phyloP scores from a whole-genome alignment of 2,329 filamentous ascomycete species.

The Parastagonospora nodorum region DNA sequence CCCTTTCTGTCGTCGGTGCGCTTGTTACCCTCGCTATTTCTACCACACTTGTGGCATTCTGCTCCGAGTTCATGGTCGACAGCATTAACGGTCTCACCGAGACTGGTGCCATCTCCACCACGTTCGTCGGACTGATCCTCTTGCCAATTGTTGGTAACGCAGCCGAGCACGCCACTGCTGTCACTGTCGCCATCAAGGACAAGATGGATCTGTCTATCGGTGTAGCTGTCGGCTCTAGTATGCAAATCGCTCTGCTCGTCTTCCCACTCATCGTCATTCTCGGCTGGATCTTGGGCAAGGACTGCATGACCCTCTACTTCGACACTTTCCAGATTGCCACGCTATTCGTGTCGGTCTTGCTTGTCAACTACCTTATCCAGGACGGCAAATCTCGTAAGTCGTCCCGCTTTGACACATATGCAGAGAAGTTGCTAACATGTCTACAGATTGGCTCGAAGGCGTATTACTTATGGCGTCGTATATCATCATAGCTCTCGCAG shows the following conservation, averaged over 20 bases:
- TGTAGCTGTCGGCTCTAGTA: constrained; percentile 67
- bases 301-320: constrained; percentile 77
- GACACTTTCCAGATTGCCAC: constrained; percentile 83
- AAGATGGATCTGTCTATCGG: constrained; percentile 72
- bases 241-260: constrained; percentile 69
- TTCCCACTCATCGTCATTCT: constrained; percentile 65
- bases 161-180: constrained; percentile 68
- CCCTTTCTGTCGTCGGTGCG: constrained; percentile 74
- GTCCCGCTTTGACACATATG: too few species aligned
- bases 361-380: constrained; percentile 67
- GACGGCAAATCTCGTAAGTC: constrained; percentile 59
- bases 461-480: constrained; percentile 65
- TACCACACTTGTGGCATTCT: constrained; percentile 80
- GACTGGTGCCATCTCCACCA: constrained; percentile 57
- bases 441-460: constrained; percentile 62
- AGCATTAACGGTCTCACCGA: constrained; percentile 62
- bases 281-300: constrained; percentile 64
- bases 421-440: constrained; percentile 18
- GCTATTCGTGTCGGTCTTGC: constrained; percentile 60
- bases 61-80: constrained; percentile 69
- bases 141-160: constrained; percentile 70
- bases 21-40: constrained; percentile 72
- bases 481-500: constrained; percentile 65
- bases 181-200: constrained; percentile 66
- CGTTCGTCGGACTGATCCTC: constrained; percentile 67